These are phyloP conservation scores for Hevea brasiliensis DNA, from an alignment of 345 rosid genomes.

Conservation along the genomic window DNA sequence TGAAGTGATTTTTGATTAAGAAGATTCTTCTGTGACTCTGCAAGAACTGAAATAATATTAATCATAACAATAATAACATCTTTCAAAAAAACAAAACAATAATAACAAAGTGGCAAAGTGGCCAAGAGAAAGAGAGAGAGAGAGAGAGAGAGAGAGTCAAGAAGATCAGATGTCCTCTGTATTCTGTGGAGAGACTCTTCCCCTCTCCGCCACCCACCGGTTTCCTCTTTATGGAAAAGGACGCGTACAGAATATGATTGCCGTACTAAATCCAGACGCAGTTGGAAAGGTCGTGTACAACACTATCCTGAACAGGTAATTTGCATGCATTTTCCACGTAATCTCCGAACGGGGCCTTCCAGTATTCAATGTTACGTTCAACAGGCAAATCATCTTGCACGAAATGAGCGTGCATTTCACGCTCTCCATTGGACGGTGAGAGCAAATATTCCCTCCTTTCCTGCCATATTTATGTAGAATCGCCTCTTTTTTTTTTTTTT, in stretches of 20 bases:
- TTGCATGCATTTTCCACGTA: constrained; percentile 34
- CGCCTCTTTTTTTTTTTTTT: too few relatives aligned
- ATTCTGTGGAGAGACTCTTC: background rate
- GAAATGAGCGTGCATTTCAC: background rate
- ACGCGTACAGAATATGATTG: background rate
- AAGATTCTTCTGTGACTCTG: background rate
- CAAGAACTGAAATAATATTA: background rate
- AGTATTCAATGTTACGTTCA: background rate
- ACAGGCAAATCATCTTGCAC: constrained; percentile 13
- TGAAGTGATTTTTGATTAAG: background rate
- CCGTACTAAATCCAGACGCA: constrained; percentile 7
- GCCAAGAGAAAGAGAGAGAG: background rate
- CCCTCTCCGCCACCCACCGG: background rate
- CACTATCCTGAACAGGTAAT: constrained; percentile 15
- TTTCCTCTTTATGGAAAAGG: background rate
- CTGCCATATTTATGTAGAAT: background rate
- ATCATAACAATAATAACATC: too few relatives aligned
- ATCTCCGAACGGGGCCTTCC: background rate
- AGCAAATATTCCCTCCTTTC: background rate
- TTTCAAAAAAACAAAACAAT: background rate
- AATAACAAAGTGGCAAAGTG: too few relatives aligned
- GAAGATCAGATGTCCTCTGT: background rate
- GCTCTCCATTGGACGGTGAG: background rate
- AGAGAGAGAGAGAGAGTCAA: background rate
- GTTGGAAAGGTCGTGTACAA: constrained; percentile 13